Base-by-base conservation (phyloP, 208 protist genomes). In the Crithidia bombi region DNA sequence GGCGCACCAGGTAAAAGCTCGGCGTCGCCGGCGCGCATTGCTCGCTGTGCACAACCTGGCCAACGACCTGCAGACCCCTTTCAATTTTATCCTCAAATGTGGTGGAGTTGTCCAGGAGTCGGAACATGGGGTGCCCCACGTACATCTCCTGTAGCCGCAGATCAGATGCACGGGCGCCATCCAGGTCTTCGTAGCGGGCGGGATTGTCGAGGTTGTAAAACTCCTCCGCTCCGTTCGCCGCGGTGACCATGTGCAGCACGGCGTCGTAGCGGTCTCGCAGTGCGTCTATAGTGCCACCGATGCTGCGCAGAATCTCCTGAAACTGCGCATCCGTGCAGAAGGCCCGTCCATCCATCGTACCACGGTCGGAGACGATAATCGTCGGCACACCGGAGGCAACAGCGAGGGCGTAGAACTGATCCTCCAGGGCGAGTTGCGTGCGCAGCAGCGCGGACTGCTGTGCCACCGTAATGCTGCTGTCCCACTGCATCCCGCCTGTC, bases 181-280 rank as follows among this genome's bases (percentile, higher is more conserved):
- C 88, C 3, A 91, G 46, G 54, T 79, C 75, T 64, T 96, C 91
- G 68, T 89, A 92, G n/a, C 91, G 81, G 10, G 87, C 86, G 0
- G 82, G 73, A 70, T 96, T 96, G 68, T 92, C 87, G 2, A 86
- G 28, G 68, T 83, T 90, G 83, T 96, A 96, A 69, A 80, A 94
- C 50, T 74, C 75, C 69, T 83, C 82, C 1, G 91, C 91, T 0
- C 91, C 91, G 56, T 74, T 61, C 28, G 91, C 88, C 11, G 89
- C 77, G 7, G 89, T 92, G 21, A 96, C 86, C 69, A 96, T 77
- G 74, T 96, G 91, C 25, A 94, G 68, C 35, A 96, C 91, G 33
- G 83, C 85, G 65, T 94, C 89, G 70, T 96, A 96, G 50, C 89
- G 85, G 57, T 95, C 86, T 0, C 90, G 79, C 57, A 95, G 75